Conservation (phyloP, 495 filamentous ascomycete genomes). For the Trichoderma reesei region DNA sequence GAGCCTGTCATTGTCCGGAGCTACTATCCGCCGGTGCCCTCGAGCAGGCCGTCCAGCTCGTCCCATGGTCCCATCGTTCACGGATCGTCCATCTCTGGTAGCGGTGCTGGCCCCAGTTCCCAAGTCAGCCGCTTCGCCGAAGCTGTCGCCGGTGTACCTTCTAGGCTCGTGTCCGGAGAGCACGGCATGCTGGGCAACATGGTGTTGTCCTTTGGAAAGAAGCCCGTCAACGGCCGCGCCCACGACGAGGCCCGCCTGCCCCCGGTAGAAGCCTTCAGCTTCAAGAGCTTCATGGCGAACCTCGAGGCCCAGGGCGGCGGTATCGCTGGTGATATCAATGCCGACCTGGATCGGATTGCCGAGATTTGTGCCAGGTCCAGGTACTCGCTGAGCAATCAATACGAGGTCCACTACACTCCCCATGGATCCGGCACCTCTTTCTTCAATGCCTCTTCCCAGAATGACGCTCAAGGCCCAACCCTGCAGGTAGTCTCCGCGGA, state of each 20-base stretch:
- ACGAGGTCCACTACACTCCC: slow-evolving; percentile 48
- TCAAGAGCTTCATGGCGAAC: slow-evolving; percentile 47
- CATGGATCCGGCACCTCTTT: slow-evolving; percentile 40
- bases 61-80: slow-evolving; percentile 1
- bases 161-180: slow-evolving; percentile 18
- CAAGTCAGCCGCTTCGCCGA: slow-evolving; percentile 1
- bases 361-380: slow-evolving; percentile 47
- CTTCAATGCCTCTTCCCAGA: slow-evolving; percentile 12
- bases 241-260: slow-evolving; percentile 26
- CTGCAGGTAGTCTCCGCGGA: slow-evolving; percentile 40
- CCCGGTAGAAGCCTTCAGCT: slow-evolving; percentile 46
- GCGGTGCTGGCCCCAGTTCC: not conserved
- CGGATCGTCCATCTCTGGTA: not conserved
- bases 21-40: slow-evolving; percentile 32
- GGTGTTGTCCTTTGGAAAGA: slow-evolving; percentile 17
- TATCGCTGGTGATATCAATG: slow-evolving; percentile 23
- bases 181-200: slow-evolving; percentile 15
- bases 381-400: slow-evolving; percentile 48
- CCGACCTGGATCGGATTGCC: slow-evolving; percentile 47
- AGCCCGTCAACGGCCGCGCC: slow-evolving; percentile 13
- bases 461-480: slow-evolving; percentile 27
- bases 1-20: slow-evolving; percentile 49
- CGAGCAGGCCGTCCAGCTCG: slow-evolving; percentile 14
- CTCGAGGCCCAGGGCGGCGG: slow-evolving; percentile 25
- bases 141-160: slow-evolving; percentile 10